Percentiles rank a stretch among this genome's conserved stretches.
Evolutionary conservation across 1,284 basidiomycete genomes (phyloP).

Genomic region (Mycosarcoma maydis): DNA sequence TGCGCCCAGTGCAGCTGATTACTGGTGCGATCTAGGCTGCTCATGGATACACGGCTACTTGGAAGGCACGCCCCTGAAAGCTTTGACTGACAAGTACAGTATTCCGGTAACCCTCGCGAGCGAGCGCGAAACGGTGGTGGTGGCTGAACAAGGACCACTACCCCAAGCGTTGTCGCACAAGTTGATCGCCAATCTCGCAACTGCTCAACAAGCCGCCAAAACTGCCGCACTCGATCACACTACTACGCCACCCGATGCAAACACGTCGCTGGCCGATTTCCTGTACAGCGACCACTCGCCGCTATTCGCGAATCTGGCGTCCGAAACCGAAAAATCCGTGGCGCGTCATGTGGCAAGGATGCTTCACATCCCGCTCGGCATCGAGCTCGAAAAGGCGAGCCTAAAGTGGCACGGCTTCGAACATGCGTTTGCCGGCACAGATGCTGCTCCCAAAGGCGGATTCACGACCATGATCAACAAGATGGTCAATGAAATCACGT

Average conservation of each 20-base stretch:
- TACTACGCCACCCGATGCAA: conserved; percentile 41
- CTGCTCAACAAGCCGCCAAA: conserved; percentile 44
- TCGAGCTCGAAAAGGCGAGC: conserved; percentile 66
- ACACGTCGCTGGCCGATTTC: conserved; percentile 64
- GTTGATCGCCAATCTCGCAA: conserved; percentile 42
- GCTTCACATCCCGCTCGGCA: conserved; percentile 70
- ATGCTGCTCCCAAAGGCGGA: conserved; percentile 70
- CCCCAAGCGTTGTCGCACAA: conserved; percentile 22
- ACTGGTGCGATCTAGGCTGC: conserved; percentile 65
- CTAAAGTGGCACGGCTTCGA: conserved; percentile 66
- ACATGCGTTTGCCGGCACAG: conserved; percentile 69
- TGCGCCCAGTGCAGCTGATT: conserved; percentile 5
- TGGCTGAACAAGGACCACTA: conserved; percentile 45
- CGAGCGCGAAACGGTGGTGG: conserved; percentile 38
- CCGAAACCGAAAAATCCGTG: conserved; percentile 74
- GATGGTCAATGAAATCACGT: conserved; percentile 66
- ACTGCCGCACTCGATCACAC: conserved; percentile 32
- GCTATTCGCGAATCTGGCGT: conserved; percentile 40
- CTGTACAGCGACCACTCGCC: conserved; percentile 65
- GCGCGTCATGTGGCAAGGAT: conserved; percentile 68
- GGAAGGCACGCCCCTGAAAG: conserved; percentile 69
- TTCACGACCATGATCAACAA: conserved; percentile 67
- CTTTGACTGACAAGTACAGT: conserved; percentile 67
- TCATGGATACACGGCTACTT: conserved; percentile 71
- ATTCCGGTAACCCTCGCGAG: conserved; percentile 54